Conservation (phyloP, 495 filamentous ascomycete species). For the Aspergillus conjunctus region DNA sequence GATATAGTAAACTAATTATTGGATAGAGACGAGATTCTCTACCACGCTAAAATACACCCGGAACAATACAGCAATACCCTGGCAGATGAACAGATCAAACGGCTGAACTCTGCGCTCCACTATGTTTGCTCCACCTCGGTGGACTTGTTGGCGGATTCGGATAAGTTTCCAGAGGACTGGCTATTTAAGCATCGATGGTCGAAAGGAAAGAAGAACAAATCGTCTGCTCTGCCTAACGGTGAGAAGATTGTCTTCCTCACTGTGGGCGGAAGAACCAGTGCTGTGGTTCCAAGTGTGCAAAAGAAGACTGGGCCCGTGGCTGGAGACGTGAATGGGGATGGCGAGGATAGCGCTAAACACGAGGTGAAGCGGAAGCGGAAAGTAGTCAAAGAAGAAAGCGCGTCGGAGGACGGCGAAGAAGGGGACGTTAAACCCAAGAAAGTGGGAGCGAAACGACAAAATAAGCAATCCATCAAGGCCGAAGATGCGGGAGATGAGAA, state of each 20-base stretch:
- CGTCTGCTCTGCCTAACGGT: slow-evolving; percentile 72
- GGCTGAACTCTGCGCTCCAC: slow-evolving; percentile 71
- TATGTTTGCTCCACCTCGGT: slow-evolving; percentile 79
- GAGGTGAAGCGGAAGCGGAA: slow-evolving; percentile 43
- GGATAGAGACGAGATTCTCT: slow-evolving; percentile 80
- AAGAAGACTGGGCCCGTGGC: slow-evolving; percentile 68
- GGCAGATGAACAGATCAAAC: slow-evolving; percentile 65
- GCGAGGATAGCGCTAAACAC: slow-evolving; percentile 26
- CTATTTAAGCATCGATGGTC: slow-evolving; percentile 89
- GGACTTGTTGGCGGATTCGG: slow-evolving; percentile 76
- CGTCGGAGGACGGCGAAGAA: slow-evolving; percentile 29
- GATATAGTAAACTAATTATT: slow-evolving; percentile 20
- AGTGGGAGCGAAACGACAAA: slow-evolving; percentile 27
- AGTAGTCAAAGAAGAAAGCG: slow-evolving; percentile 36
- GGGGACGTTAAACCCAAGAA: slow-evolving; percentile 29
- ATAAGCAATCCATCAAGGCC: slow-evolving; percentile 23
- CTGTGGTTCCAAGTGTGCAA: slow-evolving; percentile 80
- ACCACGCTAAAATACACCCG: slow-evolving; percentile 83
- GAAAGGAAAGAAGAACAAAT: slow-evolving; percentile 78
- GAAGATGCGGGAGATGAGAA: slow-evolving; percentile 24
- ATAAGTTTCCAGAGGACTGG: slow-evolving; percentile 86
- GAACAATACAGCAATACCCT: slow-evolving; percentile 90
- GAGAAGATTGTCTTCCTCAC: slow-evolving; percentile 80
- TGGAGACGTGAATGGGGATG: slow-evolving; percentile 37
- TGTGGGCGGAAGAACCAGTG: slow-evolving; percentile 87